phyloP scores from a whole-genome alignment of 208 protist species.

The Wallacemonas rigidus region DNA sequence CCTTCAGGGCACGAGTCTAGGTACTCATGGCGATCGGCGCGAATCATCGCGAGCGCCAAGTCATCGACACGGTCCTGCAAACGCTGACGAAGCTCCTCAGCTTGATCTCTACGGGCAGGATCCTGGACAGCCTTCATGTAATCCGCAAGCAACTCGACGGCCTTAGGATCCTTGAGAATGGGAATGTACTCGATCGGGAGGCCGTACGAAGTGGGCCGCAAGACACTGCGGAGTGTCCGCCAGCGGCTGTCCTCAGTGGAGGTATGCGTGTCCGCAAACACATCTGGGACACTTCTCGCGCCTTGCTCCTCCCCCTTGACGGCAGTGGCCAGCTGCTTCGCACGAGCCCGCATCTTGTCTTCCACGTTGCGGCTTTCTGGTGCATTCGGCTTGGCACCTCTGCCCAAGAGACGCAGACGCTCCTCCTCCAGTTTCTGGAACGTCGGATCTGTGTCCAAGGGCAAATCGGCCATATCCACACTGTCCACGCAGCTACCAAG shows the following conservation, averaged over 20 bases:
- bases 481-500: conserved; percentile 53
- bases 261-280: conserved; percentile 6
- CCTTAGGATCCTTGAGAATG: conserved; percentile 23
- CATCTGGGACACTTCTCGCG: background rate
- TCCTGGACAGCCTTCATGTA: conserved; percentile 20
- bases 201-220: conserved; percentile 30
- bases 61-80: conserved; percentile 43
- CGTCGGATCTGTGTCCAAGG: conserved; percentile 46
- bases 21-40: conserved; percentile 28
- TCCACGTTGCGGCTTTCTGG: conserved; percentile 16
- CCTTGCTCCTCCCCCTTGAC: background rate
- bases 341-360: conserved; percentile 22
- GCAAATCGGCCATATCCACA: conserved; percentile 44
- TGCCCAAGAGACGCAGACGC: conserved; percentile 47
- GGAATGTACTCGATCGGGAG: conserved; percentile 39
- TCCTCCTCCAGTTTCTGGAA: conserved; percentile 68
- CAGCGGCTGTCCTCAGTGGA: conserved; percentile 3
- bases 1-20: conserved; percentile 45
- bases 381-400: conserved; percentile 8
- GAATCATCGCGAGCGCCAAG: conserved; percentile 39
- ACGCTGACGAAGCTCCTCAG: conserved; percentile 19
- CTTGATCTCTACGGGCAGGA: conserved; percentile 13
- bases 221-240: conserved; percentile 14
- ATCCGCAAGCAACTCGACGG: conserved; percentile 19
- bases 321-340: conserved; percentile 28